These are phyloP conservation scores for Collybia nuda DNA, from an alignment of 768 basidiomycete genomes.

Conservation along the genomic window DNA sequence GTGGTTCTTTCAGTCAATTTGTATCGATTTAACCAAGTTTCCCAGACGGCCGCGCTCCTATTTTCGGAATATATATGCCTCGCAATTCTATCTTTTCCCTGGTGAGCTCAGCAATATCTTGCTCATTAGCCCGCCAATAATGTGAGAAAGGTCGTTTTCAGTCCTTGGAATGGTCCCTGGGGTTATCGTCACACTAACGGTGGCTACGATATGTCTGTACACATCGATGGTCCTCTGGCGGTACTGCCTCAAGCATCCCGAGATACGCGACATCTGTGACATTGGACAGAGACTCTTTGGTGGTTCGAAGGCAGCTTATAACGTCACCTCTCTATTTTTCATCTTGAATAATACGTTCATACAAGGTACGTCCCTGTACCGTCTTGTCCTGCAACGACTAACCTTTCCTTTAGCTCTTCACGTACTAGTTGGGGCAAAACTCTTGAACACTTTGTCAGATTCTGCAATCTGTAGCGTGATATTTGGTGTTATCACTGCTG, in stretches of 20 bases:
- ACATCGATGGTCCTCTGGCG: conserved; percentile 49
- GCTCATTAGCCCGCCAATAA: background rate
- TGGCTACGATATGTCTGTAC: conserved; percentile 39
- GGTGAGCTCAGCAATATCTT: conserved; percentile 15
- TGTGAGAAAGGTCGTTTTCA: conserved; percentile 34
- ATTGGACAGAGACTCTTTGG: conserved; percentile 48
- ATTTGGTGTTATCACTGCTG: conserved; percentile 31
- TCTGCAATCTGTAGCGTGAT: conserved; percentile 40
- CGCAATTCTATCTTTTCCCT: conserved; percentile 38
- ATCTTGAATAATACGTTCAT: conserved; percentile 57
- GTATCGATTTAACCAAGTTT: background rate
- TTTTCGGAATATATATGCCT: conserved; percentile 49
- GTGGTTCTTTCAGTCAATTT: background rate
- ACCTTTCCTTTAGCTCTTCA: conserved; percentile 30
- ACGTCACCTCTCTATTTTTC: conserved; percentile 50
- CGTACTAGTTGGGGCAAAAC: conserved; percentile 43
- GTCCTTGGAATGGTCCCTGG: conserved; percentile 44
- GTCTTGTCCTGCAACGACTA: background rate
- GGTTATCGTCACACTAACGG: conserved; percentile 37
- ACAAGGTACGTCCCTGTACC: conserved; percentile 32
- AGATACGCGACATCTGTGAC: conserved; percentile 50
- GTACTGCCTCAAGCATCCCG: conserved; percentile 48
- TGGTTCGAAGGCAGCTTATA: conserved; percentile 46
- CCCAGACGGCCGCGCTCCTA: conserved; percentile 40
- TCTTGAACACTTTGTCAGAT: conserved; percentile 44